Percentiles rank a stretch among this genome's conserved stretches.
phyloP scores from a whole-genome alignment of 2,329 filamentous ascomycete species.

The Aspergillus piperis region DNA sequence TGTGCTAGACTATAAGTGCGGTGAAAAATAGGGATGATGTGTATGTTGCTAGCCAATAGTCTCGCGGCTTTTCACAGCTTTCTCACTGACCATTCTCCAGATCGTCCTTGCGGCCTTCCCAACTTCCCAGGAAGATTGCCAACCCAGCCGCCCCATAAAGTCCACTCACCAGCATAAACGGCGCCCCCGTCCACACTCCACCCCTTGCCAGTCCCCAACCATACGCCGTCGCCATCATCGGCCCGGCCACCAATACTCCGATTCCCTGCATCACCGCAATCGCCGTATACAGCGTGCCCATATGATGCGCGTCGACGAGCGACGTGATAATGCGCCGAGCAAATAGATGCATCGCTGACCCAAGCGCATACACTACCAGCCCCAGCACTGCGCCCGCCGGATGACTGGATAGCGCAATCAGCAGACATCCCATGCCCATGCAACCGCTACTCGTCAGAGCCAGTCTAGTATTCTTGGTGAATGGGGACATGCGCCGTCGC shows the following conservation, averaged over 20 bases:
- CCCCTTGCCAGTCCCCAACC: neutral
- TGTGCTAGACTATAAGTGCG: too few species aligned
- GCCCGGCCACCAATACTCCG: constrained; percentile 27
- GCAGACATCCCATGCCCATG: neutral
- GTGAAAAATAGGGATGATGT: too few species aligned
- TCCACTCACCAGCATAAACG: neutral
- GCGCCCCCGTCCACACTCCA: neutral
- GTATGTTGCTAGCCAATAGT: neutral
- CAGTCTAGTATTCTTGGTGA: neutral
- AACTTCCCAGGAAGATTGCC: neutral
- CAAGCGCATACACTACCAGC: constrained; percentile 27
- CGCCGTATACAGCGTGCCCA: constrained; percentile 32
- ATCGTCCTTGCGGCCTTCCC: neutral
- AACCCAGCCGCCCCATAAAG: neutral
- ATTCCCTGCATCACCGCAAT: constrained; percentile 27
- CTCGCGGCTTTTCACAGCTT: neutral
- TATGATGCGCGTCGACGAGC: constrained; percentile 28
- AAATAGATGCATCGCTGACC: constrained; percentile 24
- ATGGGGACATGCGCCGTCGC: neutral
- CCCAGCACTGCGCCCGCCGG: constrained; percentile 17
- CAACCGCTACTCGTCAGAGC: neutral
- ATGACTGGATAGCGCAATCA: constrained; percentile 2
- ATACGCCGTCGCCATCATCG: constrained; percentile 6
- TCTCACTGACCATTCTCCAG: neutral
- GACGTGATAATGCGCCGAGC: constrained; percentile 30